Base-by-base conservation (phyloP, 306 rosid species). In the Gillenia trifoliata region DNA sequence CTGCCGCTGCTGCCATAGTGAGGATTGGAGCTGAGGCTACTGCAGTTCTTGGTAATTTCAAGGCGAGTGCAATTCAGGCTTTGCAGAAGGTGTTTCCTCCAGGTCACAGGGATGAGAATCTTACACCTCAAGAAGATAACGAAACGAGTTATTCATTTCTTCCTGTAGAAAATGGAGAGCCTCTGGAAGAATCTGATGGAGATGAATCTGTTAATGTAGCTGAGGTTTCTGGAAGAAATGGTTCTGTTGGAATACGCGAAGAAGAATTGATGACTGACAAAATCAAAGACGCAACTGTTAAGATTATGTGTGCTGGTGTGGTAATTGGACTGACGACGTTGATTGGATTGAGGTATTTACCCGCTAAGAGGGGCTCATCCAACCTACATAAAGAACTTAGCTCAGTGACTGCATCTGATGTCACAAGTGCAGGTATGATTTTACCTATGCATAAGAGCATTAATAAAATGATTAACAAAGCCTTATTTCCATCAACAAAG, bases 1-100 rank as follows among this genome's bases (percentile, higher is more conserved):
- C 97, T 81, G 99, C 99, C 13, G 96, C 99, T 34, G 97, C 99
- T 74, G 97, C 99, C 69, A 92, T 94, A 78, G 96, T 80, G 38
- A 90, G 86, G 85, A 92, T 94, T 5, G 95, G 99, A 49, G 92
- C 99, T 36, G 99, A 89, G 86, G 99, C 97, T 80, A 83, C 95
- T 57, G 97, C 97, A 75, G 97, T 89, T 78, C 89, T 94, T 78
- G 94, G 84, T 78, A 92, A 90, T 71, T 95, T 94, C 76, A 93
- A 83, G 89, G 85, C 81, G 76, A 92, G 92, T 75, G 97, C 91
- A 70, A 74, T 94, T 79, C 89, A 90, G 20, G 85, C 93, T 19
- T 70, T 94, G 88, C 89, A 80, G 81, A 94, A 90, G 91, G 99
- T 87, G 38, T 92, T 94, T 85, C 99, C 99, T 71, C 84, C 59